phyloP scores from a whole-genome alignment of 164 flowering plant species.

The Nymphaea thermarum region DNA sequence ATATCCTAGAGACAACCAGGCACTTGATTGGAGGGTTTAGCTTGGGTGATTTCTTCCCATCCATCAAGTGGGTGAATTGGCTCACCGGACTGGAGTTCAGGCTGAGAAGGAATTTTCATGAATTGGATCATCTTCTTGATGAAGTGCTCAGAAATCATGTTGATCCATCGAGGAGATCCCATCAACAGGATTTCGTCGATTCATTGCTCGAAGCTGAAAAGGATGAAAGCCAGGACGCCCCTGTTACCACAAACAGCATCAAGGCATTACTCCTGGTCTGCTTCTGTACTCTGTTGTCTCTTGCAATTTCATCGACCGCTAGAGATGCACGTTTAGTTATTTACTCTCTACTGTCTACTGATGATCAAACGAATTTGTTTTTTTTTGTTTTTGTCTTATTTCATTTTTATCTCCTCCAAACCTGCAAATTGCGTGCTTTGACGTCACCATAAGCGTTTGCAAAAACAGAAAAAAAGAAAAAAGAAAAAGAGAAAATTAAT shows the following conservation, averaged over 20 bases:
- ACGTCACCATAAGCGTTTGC: too few species aligned
- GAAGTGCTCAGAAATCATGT: background rate
- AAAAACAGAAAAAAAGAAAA: too few species aligned
- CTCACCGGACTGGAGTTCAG: background rate
- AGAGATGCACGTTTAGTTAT: too few species aligned
- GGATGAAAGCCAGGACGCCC: background rate
- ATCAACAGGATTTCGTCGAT: background rate
- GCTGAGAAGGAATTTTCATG: background rate
- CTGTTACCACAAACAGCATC: background rate
- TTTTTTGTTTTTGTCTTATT: too few species aligned
- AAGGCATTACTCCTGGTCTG: background rate
- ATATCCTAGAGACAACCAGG: background rate
- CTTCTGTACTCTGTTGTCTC: too few species aligned
- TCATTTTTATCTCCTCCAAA: too few species aligned
- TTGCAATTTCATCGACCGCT: too few species aligned
- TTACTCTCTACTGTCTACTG: too few species aligned
- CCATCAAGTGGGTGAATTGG: constrained; percentile 1
- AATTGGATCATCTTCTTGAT: background rate
- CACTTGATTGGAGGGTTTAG: background rate
- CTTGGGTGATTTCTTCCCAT: background rate
- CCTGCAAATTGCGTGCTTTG: too few species aligned
- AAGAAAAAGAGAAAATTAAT: too few species aligned
- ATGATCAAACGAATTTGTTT: too few species aligned
- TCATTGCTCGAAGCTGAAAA: background rate
- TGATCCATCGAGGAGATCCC: background rate